Evolutionary conservation across 129 eudicot species (phyloP).

Genomic region (Lactuca sativa): DNA sequence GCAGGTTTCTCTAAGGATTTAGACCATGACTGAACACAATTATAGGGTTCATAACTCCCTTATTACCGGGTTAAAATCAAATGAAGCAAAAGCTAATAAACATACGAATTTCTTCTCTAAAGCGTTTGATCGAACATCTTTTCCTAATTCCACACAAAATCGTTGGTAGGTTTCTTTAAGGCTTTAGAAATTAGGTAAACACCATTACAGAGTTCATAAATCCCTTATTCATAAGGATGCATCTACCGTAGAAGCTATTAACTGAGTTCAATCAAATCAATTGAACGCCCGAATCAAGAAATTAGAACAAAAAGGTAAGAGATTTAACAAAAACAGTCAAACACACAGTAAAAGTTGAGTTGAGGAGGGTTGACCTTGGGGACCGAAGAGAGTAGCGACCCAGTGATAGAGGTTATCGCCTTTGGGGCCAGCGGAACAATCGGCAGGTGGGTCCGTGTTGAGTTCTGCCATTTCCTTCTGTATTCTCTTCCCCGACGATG

Average conservation of each 20-base stretch:
- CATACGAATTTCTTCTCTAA: too few species aligned
- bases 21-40: neutral
- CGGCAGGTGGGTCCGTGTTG: conserved; percentile 66
- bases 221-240: neutral
- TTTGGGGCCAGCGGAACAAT: conserved; percentile 94
- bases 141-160: too few species aligned
- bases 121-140: too few species aligned
- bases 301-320: neutral
- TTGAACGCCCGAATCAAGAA: neutral
- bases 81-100: too few species aligned
- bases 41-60: neutral
- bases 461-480: conserved; percentile 92
- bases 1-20: neutral
- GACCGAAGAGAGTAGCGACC: conserved; percentile 94
- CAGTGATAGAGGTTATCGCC: conserved; percentile 98
- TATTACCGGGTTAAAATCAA: neutral
- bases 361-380: conserved; percentile 51
- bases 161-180: neutral
- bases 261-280: neutral
- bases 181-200: neutral
- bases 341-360: neutral
- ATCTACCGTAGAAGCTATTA: neutral
- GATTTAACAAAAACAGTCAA: neutral
- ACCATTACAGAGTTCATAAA: neutral
- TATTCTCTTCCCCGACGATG: conserved; percentile 87